Percentiles rank a stretch among this genome's conserved stretches.
These are phyloP conservation scores for Lachnellula hyalina DNA, from an alignment of 2,329 filamentous ascomycete species.

Conservation along the genomic window DNA sequence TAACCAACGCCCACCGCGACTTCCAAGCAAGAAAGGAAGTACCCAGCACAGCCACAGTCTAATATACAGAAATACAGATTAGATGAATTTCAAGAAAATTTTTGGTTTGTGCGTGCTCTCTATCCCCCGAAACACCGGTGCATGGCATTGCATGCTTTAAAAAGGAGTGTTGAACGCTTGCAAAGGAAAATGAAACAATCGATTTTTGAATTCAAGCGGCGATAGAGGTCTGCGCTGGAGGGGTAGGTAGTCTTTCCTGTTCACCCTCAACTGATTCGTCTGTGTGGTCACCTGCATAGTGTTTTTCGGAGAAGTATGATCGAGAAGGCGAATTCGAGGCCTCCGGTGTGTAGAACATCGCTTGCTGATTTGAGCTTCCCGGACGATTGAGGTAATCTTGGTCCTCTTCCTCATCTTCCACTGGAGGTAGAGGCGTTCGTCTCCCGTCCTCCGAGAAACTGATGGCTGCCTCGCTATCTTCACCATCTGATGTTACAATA, in stretches of 20 bases:
- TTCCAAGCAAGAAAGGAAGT: neutral
- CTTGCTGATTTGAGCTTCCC: slow-evolving; percentile 18
- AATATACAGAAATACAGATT: neutral
- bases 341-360: slow-evolving; percentile 30
- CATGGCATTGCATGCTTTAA: neutral
- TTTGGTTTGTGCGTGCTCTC: neutral
- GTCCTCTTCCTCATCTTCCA: slow-evolving; percentile 31
- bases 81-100: neutral
- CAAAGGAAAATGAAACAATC: neutral
- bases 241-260: neutral
- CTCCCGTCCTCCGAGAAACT: slow-evolving; percentile 53
- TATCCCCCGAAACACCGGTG: neutral
- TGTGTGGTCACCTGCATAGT: neutral
- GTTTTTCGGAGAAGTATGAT: neutral
- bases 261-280: neutral
- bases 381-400: slow-evolving; percentile 11
- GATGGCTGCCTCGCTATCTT: slow-evolving; percentile 54
- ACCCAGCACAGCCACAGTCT: neutral
- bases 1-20: neutral
- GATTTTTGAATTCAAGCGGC: neutral
- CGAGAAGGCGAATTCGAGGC: slow-evolving; percentile 14
- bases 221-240: neutral
- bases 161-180: neutral
- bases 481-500: slow-evolving; percentile 35
- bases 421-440: slow-evolving; percentile 50